These are phyloP conservation scores for Arctostaphylos glauca DNA, from an alignment of 148 eudicot genomes.

Conservation along the genomic window DNA sequence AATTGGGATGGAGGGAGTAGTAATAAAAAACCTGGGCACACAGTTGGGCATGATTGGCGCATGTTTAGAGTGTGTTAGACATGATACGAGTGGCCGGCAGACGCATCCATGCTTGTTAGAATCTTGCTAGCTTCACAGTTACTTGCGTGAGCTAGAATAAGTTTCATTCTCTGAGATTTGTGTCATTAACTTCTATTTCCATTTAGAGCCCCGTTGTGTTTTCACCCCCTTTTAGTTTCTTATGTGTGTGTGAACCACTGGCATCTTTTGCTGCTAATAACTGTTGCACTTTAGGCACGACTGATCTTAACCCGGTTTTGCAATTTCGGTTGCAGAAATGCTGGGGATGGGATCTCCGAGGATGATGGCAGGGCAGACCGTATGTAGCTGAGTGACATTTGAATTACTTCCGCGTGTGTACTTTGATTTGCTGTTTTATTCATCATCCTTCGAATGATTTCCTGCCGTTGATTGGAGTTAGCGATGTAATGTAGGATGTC, in stretches of 20 bases:
- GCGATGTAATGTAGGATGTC: not conserved
- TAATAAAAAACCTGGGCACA: not conserved
- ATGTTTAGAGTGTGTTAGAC: not conserved
- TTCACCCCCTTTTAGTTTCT: not conserved
- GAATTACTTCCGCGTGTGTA: not conserved
- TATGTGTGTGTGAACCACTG: not conserved
- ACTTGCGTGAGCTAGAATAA: not conserved
- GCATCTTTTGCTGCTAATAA: not conserved
- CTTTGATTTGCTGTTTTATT: not conserved
- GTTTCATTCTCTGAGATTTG: not conserved
- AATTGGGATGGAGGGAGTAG: no score
- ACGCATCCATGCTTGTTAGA: not conserved
- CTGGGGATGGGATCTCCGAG: slow-evolving; percentile 30
- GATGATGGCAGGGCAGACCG: slow-evolving; percentile 48
- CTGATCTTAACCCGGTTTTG: not conserved
- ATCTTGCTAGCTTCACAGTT: not conserved
- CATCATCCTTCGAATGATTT: not conserved
- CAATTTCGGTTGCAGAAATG: slow-evolving; percentile 34
- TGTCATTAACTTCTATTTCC: not conserved
- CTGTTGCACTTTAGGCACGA: not conserved
- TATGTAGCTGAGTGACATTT: slow-evolving; percentile 23
- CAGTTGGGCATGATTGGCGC: not conserved
- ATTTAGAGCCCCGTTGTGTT: not conserved
- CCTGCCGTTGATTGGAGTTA: not conserved
- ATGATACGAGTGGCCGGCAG: not conserved